Evolutionary conservation across 2,329 filamentous ascomycete species (phyloP).

Genomic region (Hysterium pulicare): DNA sequence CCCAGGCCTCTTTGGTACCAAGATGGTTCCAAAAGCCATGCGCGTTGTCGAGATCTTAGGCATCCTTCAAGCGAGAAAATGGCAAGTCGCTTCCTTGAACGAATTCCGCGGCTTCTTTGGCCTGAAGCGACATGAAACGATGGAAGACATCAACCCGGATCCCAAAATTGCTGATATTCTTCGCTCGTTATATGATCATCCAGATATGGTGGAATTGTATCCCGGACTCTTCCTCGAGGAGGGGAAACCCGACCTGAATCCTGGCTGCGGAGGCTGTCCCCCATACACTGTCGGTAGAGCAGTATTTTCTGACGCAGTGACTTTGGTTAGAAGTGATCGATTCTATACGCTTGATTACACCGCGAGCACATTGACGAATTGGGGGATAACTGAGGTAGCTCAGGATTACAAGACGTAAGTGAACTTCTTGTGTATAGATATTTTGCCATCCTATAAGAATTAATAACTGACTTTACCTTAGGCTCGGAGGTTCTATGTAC

Average conservation of each 20-base stretch:
- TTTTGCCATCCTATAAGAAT: constrained; percentile 10
- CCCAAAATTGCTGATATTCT: constrained; percentile 55
- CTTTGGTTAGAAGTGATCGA: constrained; percentile 57
- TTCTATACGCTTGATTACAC: constrained; percentile 52
- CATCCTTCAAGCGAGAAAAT: constrained; percentile 60
- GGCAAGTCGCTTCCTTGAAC: constrained; percentile 61
- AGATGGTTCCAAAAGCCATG: constrained; percentile 57
- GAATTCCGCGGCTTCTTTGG: constrained; percentile 64
- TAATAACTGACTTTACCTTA: constrained; percentile 37
- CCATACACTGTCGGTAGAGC: constrained; percentile 55
- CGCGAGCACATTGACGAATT: constrained; percentile 35
- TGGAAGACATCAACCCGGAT: constrained; percentile 58
- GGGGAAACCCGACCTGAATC: constrained; percentile 49
- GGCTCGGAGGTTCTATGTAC: constrained; percentile 48
- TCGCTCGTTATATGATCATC: constrained; percentile 59
- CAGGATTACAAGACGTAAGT: constrained; percentile 7
- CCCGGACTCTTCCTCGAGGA: constrained; percentile 64
- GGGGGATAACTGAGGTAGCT: constrained; percentile 46
- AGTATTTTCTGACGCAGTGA: constrained; percentile 59
- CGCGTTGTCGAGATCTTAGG: constrained; percentile 61
- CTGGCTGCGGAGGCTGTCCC: constrained; percentile 53
- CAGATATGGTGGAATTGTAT: constrained; percentile 67
- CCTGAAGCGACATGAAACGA: constrained; percentile 54
- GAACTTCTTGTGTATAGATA: not conserved
- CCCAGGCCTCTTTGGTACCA: constrained; percentile 49